These are phyloP conservation scores for Triticum urartu DNA, from an alignment of 176 grass and related monocot species.

Conservation along the genomic window DNA sequence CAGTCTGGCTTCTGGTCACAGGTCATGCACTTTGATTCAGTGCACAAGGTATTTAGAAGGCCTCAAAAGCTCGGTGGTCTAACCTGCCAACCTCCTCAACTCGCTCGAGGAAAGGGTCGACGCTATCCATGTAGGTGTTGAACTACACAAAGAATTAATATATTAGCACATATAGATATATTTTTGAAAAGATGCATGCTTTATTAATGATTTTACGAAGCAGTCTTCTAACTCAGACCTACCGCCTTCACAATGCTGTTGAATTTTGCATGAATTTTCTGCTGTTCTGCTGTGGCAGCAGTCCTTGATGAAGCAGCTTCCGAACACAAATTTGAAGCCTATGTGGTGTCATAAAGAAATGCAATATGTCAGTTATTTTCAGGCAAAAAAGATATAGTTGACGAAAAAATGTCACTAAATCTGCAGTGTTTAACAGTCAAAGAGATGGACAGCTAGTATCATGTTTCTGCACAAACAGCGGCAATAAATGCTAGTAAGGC, in stretches of 20 bases:
- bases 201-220: too few species aligned
- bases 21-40: background rate
- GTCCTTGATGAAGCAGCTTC: too few species aligned
- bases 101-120: slow-evolving; percentile 31
- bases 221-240: too few species aligned
- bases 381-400: background rate
- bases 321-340: too few species aligned
- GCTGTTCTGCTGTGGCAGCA: too few species aligned
- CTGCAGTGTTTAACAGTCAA: background rate
- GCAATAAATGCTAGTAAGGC: background rate
- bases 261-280: too few species aligned
- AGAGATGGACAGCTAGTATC: background rate
- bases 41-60: background rate
- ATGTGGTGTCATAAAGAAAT: too few species aligned
- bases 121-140: slow-evolving; percentile 19
- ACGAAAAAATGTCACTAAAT: slow-evolving; percentile 3
- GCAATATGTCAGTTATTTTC: too few species aligned
- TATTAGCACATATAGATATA: too few species aligned
- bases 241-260: too few species aligned
- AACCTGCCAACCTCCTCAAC: slow-evolving; percentile 33
- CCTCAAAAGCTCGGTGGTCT: background rate
- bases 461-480: background rate
- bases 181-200: too few species aligned
- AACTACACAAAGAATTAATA: slow-evolving; percentile 36
- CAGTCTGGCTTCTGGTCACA: background rate